Conservation (phyloP, 495 filamentous ascomycete species). For the Cladorrhinum samala region DNA sequence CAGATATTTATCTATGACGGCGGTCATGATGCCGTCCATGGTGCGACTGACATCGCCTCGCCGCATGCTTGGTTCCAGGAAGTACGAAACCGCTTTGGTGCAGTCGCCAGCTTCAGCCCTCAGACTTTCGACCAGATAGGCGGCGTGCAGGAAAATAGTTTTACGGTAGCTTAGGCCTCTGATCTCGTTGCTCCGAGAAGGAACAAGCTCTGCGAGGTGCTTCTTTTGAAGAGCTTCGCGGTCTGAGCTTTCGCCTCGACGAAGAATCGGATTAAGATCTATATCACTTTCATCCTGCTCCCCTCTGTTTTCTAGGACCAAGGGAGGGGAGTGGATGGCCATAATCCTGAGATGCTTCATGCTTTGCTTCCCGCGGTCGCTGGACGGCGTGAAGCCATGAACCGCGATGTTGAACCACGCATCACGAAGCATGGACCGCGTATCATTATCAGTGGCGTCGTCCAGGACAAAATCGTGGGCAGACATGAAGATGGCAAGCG, state of each 20-base stretch:
- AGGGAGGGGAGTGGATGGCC: constrained; percentile 75
- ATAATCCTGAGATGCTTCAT: constrained; percentile 68
- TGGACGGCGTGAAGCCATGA: constrained; percentile 77
- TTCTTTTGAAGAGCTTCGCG: constrained; percentile 75
- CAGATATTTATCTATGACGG: constrained; percentile 68
- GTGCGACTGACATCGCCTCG: constrained; percentile 71
- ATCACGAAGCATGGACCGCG: constrained; percentile 68
- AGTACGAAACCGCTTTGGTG: constrained; percentile 81
- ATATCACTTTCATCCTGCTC: constrained; percentile 91
- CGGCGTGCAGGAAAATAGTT: constrained; percentile 83
- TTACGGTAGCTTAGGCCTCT: constrained; percentile 75
- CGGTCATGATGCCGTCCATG: constrained; percentile 77
- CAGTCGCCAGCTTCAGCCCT: constrained; percentile 79
- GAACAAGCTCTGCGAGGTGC: constrained; percentile 62
- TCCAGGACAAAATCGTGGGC: constrained; percentile 41
- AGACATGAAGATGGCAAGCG: constrained; percentile 70
- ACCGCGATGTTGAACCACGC: constrained; percentile 97
- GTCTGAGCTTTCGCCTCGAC: constrained; percentile 71
- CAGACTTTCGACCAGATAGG: constrained; percentile 76
- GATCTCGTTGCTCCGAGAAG: constrained; percentile 68
- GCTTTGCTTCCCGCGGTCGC: constrained; percentile 60
- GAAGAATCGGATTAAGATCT: constrained; percentile 85
- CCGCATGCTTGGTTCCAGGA: constrained; percentile 81
- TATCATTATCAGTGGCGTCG: constrained; percentile 50
- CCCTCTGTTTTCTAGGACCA: constrained; percentile 76